Percentiles rank a stretch among this genome's conserved stretches.
phyloP scores from a whole-genome alignment of 805 yeast genomes.

The Zygosaccharomyces lentus region DNA sequence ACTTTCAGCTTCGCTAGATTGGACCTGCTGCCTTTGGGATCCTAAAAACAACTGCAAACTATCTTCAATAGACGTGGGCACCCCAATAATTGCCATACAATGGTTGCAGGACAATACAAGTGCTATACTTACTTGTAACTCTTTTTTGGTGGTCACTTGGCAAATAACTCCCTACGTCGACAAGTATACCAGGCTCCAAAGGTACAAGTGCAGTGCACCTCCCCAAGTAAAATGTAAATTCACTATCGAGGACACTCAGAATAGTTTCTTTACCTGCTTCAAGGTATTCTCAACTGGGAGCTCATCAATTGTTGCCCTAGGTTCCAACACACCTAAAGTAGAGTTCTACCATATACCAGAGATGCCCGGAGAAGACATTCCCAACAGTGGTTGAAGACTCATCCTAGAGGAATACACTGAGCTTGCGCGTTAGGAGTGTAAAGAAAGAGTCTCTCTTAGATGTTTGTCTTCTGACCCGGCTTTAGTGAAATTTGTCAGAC shows the following conservation, averaged over 20 bases:
- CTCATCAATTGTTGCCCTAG: constrained; percentile 7
- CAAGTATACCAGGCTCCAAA: constrained; percentile 3
- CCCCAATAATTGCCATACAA: constrained; percentile 17
- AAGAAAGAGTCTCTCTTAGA: background rate
- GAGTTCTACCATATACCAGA: constrained; percentile 6
- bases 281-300: constrained; percentile 7
- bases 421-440: background rate
- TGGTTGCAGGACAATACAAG: constrained; percentile 17
- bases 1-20: constrained; percentile 25
- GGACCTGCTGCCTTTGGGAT: constrained; percentile 29
- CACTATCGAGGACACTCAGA: constrained; percentile 5
- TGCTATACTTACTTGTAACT: constrained; percentile 17
- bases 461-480: background rate
- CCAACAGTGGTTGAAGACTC: background rate
- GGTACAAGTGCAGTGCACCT: constrained; percentile 3
- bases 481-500: background rate
- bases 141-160: constrained; percentile 13
- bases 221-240: constrained; percentile 10
- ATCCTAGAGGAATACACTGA: background rate
- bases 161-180: constrained; percentile 5
- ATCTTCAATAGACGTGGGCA: constrained; percentile 17
- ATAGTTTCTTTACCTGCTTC: constrained; percentile 14
- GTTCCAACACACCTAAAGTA: constrained; percentile 5
- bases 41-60: constrained; percentile 12
- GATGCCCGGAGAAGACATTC: background rate